These are phyloP conservation scores for Pseudonitzschia multistriata DNA, from an alignment of 108 stramenopile species.

Conservation along the genomic window DNA sequence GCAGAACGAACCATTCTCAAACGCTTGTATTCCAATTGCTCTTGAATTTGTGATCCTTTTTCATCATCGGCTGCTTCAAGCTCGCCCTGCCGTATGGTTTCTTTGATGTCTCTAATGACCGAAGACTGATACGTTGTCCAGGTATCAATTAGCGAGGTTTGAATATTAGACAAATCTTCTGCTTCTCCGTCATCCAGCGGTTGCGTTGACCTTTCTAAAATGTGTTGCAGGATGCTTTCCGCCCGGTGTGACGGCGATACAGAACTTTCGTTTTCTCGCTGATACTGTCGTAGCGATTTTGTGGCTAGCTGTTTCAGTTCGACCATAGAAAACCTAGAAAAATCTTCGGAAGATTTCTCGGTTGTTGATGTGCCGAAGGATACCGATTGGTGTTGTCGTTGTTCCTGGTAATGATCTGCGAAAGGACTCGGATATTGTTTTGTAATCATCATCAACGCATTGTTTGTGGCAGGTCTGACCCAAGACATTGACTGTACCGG, in stretches of 20 bases:
- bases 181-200: neutral
- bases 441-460: neutral
- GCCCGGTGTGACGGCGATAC: neutral
- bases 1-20: slow-evolving; percentile 22
- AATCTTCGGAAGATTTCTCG: neutral
- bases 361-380: neutral
- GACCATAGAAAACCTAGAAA: neutral
- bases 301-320: slow-evolving; percentile 2
- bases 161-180: slow-evolving; percentile 14
- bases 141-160: slow-evolving; percentile 27
- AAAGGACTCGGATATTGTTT: neutral
- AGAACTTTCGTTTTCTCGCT: neutral
- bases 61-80: neutral
- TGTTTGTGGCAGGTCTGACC: neutral
- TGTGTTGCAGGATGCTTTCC: slow-evolving; percentile 4
- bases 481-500: neutral
- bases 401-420: neutral
- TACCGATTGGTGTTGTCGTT: neutral
- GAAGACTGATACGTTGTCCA: slow-evolving; percentile 34
- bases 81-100: neutral
- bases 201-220: slow-evolving; percentile 6
- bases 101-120: slow-evolving; percentile 5
- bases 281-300: slow-evolving; percentile 3
- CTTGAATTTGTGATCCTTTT: neutral
- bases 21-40: neutral